A percentile compares a stretch with the other conserved stretches of the same genome.
Evolutionary conservation across 768 basidiomycete species (phyloP).

Genomic region (Mycena sanguinolenta): DNA sequence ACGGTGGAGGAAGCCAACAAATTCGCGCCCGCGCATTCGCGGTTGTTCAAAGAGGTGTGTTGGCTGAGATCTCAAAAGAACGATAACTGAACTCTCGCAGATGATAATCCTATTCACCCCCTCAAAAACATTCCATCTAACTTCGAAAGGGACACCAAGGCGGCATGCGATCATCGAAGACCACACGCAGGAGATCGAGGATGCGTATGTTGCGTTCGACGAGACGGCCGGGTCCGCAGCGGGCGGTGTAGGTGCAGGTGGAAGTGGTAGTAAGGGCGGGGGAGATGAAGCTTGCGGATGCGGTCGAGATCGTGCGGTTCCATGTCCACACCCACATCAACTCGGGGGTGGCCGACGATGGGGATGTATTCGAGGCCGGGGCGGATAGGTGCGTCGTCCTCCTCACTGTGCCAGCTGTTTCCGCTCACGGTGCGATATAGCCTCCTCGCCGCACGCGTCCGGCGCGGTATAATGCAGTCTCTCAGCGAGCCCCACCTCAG

Average conservation of each 20-base stretch:
- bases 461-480: background rate
- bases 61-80: background rate
- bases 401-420: background rate
- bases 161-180: conserved; percentile 6
- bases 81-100: conserved; percentile 36
- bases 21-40: conserved; percentile 56
- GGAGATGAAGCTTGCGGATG: background rate
- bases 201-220: conserved; percentile 4
- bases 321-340: background rate
- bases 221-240: background rate
- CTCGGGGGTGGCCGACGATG: conserved; percentile 4
- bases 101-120: conserved; percentile 59
- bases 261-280: no score
- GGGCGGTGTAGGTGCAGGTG: background rate
- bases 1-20: conserved; percentile 56
- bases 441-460: conserved; percentile 13
- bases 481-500: background rate
- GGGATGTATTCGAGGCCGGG: conserved; percentile 9
- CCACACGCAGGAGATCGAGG: conserved; percentile 14
- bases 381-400: conserved; percentile 1
- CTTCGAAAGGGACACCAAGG: conserved; percentile 55
- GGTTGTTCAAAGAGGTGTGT: conserved; percentile 59
- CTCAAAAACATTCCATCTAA: conserved; percentile 57
- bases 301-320: conserved; percentile 14
- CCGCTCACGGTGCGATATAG: background rate